Base-by-base conservation (phyloP, 1,284 basidiomycete species). In the Ceratorhiza oryzae-sativae region DNA sequence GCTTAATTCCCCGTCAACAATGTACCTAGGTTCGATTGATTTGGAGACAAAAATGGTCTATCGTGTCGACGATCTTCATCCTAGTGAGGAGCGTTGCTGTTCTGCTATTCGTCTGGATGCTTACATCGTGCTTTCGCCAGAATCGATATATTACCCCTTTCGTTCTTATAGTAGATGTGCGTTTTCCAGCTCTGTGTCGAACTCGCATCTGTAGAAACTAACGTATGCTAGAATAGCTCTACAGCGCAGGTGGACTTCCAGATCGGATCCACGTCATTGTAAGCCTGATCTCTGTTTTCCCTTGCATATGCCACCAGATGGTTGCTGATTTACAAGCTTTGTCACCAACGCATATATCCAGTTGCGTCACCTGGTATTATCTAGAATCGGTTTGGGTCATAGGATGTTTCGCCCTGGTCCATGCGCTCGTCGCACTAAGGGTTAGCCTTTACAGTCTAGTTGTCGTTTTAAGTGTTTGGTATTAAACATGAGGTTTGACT, bases 381-480 rank as follows among this genome's bases (percentile, higher is more conserved):
- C 36, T 6, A 9, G 72, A 73, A 42, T 30, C 58, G 0, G 42
- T 55, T 51, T 63, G 61, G 58, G 61, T 63, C 25, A 27, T 71
- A 20, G 15, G 58, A 6, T 58, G 39, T 18, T 65, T 63, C 45
- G 72, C 42, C 4, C 23, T 73, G 9, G 42, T 65, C 18, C 72
- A 73, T 48, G 58, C 39, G 49, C n/a, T 73, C 30, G 72, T 71
- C 12, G 60, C 67, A 41, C 61, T 73, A 27, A 59, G 72, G 42
- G 68, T 73, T 13, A 23, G 72, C n/a, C n/a, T 23, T 48, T 48
- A 9, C n/a, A 6, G 45, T 51, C n/a, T 46, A 32, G 23, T 61
- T 15, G 41, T 32, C 9, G 41, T 56, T n/a, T 45, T 6, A 10
- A 39, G 12, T 45, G n/a, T n/a, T n/a, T n/a, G n/a, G n/a, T n/a